These are phyloP conservation scores for Fusarium guadeloupense DNA, from an alignment of 2,329 filamentous ascomycete species.

Conservation along the genomic window DNA sequence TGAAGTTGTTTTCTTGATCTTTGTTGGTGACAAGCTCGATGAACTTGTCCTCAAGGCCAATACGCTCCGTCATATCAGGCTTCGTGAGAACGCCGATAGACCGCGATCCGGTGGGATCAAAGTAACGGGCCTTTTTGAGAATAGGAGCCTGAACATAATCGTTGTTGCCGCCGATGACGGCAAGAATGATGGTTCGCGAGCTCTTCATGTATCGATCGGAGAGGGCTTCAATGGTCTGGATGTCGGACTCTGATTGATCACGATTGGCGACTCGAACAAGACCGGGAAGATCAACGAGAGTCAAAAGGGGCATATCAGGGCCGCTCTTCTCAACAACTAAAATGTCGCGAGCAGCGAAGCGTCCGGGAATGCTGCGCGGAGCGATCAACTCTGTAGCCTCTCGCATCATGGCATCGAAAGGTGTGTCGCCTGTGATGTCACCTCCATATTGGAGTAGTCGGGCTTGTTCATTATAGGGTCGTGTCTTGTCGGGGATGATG, in stretches of 20 bases:
- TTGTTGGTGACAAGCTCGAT: constrained; percentile 62
- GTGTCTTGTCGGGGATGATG: constrained; percentile 63
- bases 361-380: constrained; percentile 59
- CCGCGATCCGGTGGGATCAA: constrained; percentile 59
- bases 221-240: constrained; percentile 60
- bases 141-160: constrained; percentile 64
- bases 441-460: constrained; percentile 59
- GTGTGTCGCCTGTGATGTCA: constrained; percentile 53
- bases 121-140: constrained; percentile 60
- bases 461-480: constrained; percentile 58
- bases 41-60: constrained; percentile 63
- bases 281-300: constrained; percentile 69
- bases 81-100: constrained; percentile 64
- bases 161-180: constrained; percentile 64
- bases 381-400: constrained; percentile 62
- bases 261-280: constrained; percentile 64
- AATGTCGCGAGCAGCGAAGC: constrained; percentile 62
- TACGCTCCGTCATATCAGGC: constrained; percentile 62
- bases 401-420: constrained; percentile 62
- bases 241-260: constrained; percentile 62
- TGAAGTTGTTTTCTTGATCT: constrained; percentile 60
- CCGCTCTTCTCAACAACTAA: constrained; percentile 68
- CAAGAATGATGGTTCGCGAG: constrained; percentile 63
- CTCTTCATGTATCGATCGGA: constrained; percentile 66
- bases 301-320: constrained; percentile 67